These are phyloP conservation scores for Porogramme epimiltina DNA, from an alignment of 1,284 basidiomycete species.

Conservation along the genomic window DNA sequence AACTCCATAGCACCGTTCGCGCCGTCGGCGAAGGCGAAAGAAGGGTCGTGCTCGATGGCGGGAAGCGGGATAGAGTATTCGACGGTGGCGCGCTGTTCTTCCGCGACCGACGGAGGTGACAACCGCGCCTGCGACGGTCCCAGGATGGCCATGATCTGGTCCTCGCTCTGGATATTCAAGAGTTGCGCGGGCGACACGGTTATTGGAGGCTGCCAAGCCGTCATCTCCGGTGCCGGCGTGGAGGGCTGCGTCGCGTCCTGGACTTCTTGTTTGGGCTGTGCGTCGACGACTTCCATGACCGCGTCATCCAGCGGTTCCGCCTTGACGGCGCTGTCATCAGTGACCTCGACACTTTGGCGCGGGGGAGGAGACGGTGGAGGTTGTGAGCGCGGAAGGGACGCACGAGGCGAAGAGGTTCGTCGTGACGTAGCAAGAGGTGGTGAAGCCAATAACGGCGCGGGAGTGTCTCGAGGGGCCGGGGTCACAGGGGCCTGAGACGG, in stretches of 20 bases:
- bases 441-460: not conserved
- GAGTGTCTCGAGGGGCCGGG: not conserved
- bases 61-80: slow-evolving; percentile 19
- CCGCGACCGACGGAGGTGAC: slow-evolving; percentile 5
- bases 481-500: not conserved
- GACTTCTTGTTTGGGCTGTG: not conserved
- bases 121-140: slow-evolving; percentile 6
- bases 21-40: slow-evolving; percentile 8
- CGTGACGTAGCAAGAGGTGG: slow-evolving; percentile 6
- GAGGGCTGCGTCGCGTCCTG: too few relatives aligned
- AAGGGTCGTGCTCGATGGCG: not conserved
- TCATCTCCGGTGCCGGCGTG: too few relatives aligned
- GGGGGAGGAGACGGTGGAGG: slow-evolving; percentile 3
- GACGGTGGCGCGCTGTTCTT: not conserved
- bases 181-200: slow-evolving; percentile 2
- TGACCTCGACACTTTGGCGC: not conserved
- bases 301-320: slow-evolving; percentile 18
- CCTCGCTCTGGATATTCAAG: slow-evolving; percentile 12
- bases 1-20: slow-evolving; percentile 26
- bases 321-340: slow-evolving; percentile 8
- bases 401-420: slow-evolving; percentile 5
- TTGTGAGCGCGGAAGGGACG: slow-evolving; percentile 11
- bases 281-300: slow-evolving; percentile 12
- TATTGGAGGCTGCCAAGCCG: not conserved
- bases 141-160: slow-evolving; percentile 18